phyloP scores from a whole-genome alignment of 306 rosid species.

The Potentilla sterilis region DNA sequence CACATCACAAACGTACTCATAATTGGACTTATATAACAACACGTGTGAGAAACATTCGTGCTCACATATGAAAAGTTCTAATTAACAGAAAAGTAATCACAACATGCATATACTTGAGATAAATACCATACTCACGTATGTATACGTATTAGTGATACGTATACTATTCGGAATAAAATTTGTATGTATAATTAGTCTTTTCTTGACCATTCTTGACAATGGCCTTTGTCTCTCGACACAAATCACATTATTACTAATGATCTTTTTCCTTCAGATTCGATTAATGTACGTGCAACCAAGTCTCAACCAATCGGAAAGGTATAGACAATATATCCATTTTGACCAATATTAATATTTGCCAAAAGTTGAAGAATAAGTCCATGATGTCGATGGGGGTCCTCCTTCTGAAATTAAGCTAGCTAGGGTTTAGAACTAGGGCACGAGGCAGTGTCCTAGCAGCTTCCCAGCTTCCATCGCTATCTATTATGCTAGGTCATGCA shows the following conservation, averaged over 20 bases:
- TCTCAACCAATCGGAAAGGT: background rate
- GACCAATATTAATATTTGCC: background rate
- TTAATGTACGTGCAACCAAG: background rate
- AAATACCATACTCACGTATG: too few species aligned
- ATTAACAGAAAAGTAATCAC: too few species aligned
- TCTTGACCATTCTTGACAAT: background rate
- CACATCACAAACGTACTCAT: too few species aligned
- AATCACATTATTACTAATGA: background rate
- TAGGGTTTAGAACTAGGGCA: background rate
- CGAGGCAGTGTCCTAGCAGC: background rate
- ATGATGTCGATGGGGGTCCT: background rate
- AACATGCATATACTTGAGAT: too few species aligned
- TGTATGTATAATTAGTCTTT: background rate
- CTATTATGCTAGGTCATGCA: background rate
- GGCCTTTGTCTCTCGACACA: background rate
- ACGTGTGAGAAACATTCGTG: too few species aligned
- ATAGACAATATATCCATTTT: background rate
- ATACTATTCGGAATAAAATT: too few species aligned
- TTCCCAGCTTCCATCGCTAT: background rate
- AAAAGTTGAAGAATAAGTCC: background rate
- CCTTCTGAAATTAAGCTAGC: background rate
- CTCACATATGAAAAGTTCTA: too few species aligned
- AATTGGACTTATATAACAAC: too few species aligned
- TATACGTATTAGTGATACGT: too few species aligned
- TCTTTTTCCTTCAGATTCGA: background rate